A percentile compares a stretch with the other conserved stretches of the same genome.
phyloP scores from a whole-genome alignment of 139 green algal genomes.

The Chlamydomonas eustigma region DNA sequence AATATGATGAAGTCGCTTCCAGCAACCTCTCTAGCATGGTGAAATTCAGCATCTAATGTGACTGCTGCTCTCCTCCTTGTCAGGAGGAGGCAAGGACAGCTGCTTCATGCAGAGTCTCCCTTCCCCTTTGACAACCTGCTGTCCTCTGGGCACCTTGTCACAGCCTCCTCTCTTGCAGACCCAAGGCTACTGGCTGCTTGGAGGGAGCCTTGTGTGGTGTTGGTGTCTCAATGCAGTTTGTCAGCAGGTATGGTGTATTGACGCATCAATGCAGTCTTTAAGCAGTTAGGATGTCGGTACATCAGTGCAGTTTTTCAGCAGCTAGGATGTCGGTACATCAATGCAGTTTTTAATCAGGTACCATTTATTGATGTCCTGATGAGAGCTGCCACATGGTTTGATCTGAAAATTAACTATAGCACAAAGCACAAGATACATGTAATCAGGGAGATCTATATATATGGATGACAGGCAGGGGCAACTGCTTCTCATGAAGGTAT shows the following conservation, averaged over 20 bases:
- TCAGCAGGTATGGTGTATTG: background rate
- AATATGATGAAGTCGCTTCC: background rate
- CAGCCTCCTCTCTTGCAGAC: background rate
- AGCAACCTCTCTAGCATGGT: background rate
- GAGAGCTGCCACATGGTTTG: too few species aligned
- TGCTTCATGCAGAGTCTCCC: background rate
- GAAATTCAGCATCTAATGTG: too few species aligned
- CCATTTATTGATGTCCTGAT: too few species aligned
- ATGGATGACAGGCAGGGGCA: background rate
- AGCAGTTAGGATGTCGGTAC: background rate
- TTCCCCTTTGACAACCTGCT: slow-evolving; percentile 10
- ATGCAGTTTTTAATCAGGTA: background rate
- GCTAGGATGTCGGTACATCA: background rate
- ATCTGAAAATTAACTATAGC: background rate
- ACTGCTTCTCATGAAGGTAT: background rate
- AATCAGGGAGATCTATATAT: background rate
- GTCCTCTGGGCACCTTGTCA: background rate
- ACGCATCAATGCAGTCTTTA: background rate
- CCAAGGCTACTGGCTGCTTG: background rate
- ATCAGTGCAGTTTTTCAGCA: background rate
- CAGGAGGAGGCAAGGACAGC: slow-evolving; percentile 6
- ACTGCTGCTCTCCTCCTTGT: background rate
- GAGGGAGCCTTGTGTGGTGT: slow-evolving; percentile 3
- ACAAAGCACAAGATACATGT: background rate
- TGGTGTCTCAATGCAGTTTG: slow-evolving; percentile 9